Conservation (phyloP, 2,329 filamentous ascomycete species). For the Xylariaceae sp. region DNA sequence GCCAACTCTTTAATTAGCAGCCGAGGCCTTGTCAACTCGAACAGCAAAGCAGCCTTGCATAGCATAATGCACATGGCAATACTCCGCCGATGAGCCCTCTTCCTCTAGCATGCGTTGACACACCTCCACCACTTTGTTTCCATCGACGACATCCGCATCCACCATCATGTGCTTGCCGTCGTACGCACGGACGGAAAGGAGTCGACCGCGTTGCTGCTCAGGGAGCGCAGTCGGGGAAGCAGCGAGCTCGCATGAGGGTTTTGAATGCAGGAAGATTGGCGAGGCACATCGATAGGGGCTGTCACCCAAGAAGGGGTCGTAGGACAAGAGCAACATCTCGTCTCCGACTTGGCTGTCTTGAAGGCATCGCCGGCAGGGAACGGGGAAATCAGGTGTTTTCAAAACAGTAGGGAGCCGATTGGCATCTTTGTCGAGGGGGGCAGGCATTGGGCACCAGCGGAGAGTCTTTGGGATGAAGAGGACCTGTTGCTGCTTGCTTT, state of each 20-base stretch:
- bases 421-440: slow-evolving; percentile 1
- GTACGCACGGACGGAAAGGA: slow-evolving; percentile 19
- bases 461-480: slow-evolving; percentile 14
- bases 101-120: slow-evolving; percentile 13
- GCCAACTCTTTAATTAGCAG: background rate
- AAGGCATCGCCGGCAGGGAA: slow-evolving; percentile 24
- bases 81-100: slow-evolving; percentile 6
- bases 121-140: slow-evolving; percentile 14
- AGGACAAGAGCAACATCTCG: slow-evolving; percentile 24
- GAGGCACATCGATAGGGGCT: slow-evolving; percentile 23
- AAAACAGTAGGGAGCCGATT: background rate
- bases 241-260: slow-evolving; percentile 9
- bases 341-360: slow-evolving; percentile 19
- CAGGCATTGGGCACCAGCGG: slow-evolving; percentile 18
- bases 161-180: slow-evolving; percentile 23
- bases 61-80: slow-evolving; percentile 23
- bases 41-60: slow-evolving; percentile 22
- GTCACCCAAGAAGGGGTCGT: slow-evolving; percentile 24
- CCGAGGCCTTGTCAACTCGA: slow-evolving; percentile 18
- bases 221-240: slow-evolving; percentile 2
- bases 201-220: slow-evolving; percentile 6
- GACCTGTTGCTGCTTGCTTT: background rate
- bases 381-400: slow-evolving; percentile 3
- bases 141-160: slow-evolving; percentile 11
- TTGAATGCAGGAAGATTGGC: slow-evolving; percentile 23